Evolutionary conservation across 169 alveolate species (phyloP), one percentile per base, ranked within the genome.

Genomic region (Eimeria nieschulzi): DNA sequence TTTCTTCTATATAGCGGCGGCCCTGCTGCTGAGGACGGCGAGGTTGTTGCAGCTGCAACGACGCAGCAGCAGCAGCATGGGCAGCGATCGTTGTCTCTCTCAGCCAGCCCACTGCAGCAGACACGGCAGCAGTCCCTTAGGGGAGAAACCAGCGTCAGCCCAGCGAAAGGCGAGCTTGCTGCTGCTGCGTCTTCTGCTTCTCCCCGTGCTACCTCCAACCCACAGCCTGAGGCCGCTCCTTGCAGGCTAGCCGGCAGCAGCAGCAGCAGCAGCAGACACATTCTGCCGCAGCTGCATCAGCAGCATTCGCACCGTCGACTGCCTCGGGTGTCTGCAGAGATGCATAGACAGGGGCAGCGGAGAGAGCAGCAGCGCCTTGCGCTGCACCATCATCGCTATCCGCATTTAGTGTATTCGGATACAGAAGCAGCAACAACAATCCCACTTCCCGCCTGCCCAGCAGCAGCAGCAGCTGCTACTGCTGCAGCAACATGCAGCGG

Each of bases 281-380:
- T 8, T 2, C 39, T 17, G 23, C n/a, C 8, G 39, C 39, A 17
- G 64, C 80, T 25, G 80, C 80, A 71, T 10, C 21, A 15, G 61
- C 83, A 51, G 15, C 0, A 59, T 19, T 25, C 19, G 64, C 83
- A 46, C 64, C 83, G 46, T 15, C 51, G 83, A 46, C 12, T 15
- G 21, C 3, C 21, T 33, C 63, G 59, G 33, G 33, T 23, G 83
- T 63, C 26, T 73, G 83, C 33, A 73, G 66, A 46, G 63, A 51
- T 46, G 59, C 83, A 56, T 56, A 9, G 64, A 10, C 64, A 63
- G 66, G 55, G 83, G 83, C 83, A 73, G 63, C 66, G 63, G 63
- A 59, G 83, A 63, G 64, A 73, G 83, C 59, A 66, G 75, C 75
- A 66, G 75, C 75, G 75, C 39, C 75, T 66, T n/a, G 75, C 75